phyloP scores from a whole-genome alignment of 1,284 basidiomycete species.

The Ceratobasidium sp. region DNA sequence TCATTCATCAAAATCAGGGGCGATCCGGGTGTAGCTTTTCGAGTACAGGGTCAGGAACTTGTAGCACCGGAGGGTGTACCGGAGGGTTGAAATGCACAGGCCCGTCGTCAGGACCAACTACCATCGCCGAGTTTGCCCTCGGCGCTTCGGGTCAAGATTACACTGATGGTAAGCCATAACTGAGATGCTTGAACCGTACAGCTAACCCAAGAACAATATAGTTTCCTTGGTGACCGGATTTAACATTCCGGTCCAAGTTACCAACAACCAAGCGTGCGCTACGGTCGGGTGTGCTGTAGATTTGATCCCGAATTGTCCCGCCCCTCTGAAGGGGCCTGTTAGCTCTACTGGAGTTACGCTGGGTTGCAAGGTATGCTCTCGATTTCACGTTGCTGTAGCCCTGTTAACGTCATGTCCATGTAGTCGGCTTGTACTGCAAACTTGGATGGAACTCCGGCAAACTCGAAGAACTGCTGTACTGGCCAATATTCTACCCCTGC shows the following conservation, averaged over 20 bases:
- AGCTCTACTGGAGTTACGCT: constrained; percentile 43
- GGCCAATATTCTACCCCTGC: constrained; percentile 51
- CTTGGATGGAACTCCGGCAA: constrained; percentile 42
- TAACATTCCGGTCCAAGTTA: constrained; percentile 52
- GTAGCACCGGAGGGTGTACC: constrained; percentile 50
- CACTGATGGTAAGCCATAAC: constrained; percentile 48
- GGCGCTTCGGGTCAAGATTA: constrained; percentile 43
- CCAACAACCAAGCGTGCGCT: constrained; percentile 48
- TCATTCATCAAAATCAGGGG: constrained; percentile 55
- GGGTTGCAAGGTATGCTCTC: constrained; percentile 44
- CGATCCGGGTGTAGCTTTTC: constrained; percentile 65
- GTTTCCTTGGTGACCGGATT: constrained; percentile 54
- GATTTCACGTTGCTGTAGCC: background rate
- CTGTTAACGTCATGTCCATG: constrained; percentile 15
- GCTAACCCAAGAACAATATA: background rate
- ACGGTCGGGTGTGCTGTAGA: constrained; percentile 47
- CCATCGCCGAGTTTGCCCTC: constrained; percentile 46
- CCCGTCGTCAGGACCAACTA: constrained; percentile 57
- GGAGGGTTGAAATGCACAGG: constrained; percentile 59
- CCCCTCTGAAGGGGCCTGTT: constrained; percentile 37
- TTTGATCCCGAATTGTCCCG: constrained; percentile 45
- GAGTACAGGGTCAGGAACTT: constrained; percentile 50
- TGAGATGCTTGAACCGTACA: background rate
- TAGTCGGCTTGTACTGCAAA: constrained; percentile 32
- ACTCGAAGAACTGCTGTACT: constrained; percentile 54